Conservation (phyloP, 345 rosid genomes). For the Sonneratia alba region DNA sequence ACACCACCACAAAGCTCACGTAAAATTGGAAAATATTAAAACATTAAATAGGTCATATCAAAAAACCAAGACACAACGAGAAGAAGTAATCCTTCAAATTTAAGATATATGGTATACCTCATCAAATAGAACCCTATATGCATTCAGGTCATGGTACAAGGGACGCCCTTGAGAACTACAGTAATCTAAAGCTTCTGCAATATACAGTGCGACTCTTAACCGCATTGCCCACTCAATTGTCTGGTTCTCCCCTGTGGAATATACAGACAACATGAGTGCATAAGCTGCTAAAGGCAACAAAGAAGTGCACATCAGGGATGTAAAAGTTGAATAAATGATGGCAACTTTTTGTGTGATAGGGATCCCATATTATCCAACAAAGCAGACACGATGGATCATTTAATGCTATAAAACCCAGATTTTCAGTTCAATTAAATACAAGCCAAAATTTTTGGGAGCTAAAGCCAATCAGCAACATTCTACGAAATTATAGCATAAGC, state of each 20-base stretch:
- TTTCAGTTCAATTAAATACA: neutral
- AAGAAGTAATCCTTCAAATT: neutral
- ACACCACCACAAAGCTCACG: neutral
- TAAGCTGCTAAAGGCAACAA: neutral
- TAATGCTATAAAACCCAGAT: neutral
- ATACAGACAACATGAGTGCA: neutral
- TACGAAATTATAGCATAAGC: neutral
- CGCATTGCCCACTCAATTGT: conserved; percentile 78
- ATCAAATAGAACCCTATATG: conserved; percentile 74
- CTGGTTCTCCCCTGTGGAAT: conserved; percentile 57
- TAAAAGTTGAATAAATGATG: neutral
- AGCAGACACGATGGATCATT: neutral
- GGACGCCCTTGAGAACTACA: conserved; percentile 58
- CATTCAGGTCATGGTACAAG: conserved; percentile 65
- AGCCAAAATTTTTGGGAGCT: neutral
- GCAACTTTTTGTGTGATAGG: neutral
- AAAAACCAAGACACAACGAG: no score
- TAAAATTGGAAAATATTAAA: neutral
- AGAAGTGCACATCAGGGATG: no score
- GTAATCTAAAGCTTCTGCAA: conserved; percentile 76
- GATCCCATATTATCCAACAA: neutral
- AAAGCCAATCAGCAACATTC: neutral
- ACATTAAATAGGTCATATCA: no score
- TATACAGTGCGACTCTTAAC: conserved; percentile 52
- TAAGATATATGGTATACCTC: conserved; percentile 37